Evolutionary conservation across 257 asterid genomes (phyloP).

Genomic region (Ehretia macrophylla): DNA sequence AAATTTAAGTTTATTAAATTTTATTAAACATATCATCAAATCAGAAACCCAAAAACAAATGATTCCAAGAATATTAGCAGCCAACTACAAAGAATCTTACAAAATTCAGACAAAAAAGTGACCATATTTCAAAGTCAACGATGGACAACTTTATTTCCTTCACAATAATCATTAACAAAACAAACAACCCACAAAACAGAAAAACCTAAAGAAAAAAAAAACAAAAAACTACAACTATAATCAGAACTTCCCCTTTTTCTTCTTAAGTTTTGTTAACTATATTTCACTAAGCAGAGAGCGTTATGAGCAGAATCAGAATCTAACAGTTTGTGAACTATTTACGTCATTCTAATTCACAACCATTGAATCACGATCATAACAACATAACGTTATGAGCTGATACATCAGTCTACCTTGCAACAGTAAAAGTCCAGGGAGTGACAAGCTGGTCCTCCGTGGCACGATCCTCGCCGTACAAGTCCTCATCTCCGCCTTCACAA

Average conservation of each 20-base stretch:
- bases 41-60: no score
- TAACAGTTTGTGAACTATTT: no score
- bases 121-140: not conserved
- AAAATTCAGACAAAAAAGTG: not conserved
- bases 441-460: constrained; percentile 85
- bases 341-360: not conserved
- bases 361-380: not conserved
- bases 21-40: no score
- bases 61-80: not conserved
- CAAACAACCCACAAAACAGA: not conserved
- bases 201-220: not conserved
- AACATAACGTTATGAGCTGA: not conserved
- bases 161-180: no score
- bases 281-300: no score
- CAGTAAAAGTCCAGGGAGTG: constrained; percentile 75
- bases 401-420: constrained; percentile 55
- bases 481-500: constrained; percentile 82
- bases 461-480: constrained; percentile 85
- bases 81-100: not conserved
- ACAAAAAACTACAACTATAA: not conserved
- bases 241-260: no score
- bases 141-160: no score
- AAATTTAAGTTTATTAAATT: no score
- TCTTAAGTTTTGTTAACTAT: no score
- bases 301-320: no score